Percentiles rank a stretch among this genome's conserved stretches.
These are phyloP conservation scores for Didymellaceae sp. DNA, from an alignment of 2,329 filamentous ascomycete genomes.

Conservation along the genomic window DNA sequence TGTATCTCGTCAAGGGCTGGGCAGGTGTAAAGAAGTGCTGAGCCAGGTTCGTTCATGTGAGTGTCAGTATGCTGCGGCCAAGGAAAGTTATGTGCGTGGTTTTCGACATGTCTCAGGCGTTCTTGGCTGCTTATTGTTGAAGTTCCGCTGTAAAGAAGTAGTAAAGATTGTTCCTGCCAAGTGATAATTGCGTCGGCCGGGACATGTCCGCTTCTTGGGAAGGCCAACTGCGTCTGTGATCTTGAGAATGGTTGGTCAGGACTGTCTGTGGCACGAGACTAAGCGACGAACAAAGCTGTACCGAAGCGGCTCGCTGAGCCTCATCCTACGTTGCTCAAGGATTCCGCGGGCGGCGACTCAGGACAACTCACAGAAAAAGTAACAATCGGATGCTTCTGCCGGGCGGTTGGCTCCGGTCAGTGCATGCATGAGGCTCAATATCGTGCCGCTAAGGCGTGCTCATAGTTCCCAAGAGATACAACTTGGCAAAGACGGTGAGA, in stretches of 20 bases:
- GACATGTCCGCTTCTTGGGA: neutral
- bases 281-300: slow-evolving; percentile 11
- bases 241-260: neutral
- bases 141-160: neutral
- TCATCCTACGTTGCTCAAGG: slow-evolving; percentile 1
- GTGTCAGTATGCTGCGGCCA: neutral
- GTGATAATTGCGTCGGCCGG: slow-evolving; percentile 2
- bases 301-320: slow-evolving; percentile 18
- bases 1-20: neutral
- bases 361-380: too few relatives aligned
- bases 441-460: neutral
- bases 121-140: slow-evolving; percentile 12
- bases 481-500: slow-evolving; percentile 20
- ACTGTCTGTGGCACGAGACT: slow-evolving; percentile 1
- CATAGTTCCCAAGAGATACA: slow-evolving; percentile 13
- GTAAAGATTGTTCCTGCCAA: slow-evolving; percentile 13
- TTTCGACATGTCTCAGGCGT: neutral
- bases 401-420: slow-evolving; percentile 12
- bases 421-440: slow-evolving; percentile 11
- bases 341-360: slow-evolving; percentile 9
- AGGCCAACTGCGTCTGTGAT: slow-evolving; percentile 6
- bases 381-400: slow-evolving; percentile 2
- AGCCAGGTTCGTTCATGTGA: neutral
- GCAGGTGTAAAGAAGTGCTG: neutral
- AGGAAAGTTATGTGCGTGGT: slow-evolving; percentile 2